Percentiles rank a stretch among this genome's conserved stretches.
Conservation (phyloP, 768 basidiomycete species). For the Leccinum rimulosum region DNA sequence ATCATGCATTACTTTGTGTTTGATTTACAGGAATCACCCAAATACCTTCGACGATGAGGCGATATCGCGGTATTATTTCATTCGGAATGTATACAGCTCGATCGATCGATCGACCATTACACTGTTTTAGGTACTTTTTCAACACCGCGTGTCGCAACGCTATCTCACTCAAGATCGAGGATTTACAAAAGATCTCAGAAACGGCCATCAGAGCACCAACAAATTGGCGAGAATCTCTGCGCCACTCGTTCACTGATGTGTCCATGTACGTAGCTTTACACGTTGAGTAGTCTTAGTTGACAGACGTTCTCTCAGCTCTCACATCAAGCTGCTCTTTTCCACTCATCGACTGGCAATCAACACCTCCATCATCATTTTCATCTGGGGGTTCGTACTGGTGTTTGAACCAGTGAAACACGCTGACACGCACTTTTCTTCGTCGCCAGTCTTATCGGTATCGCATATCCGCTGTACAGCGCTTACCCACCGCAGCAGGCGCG, state of each 20-base stretch:
- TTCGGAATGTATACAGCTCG: background rate
- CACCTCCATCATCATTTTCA: slow-evolving; percentile 45
- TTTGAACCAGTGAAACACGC: background rate
- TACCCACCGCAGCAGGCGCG: slow-evolving; percentile 39
- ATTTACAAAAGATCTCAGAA: slow-evolving; percentile 35
- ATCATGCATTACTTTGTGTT: slow-evolving; percentile 55
- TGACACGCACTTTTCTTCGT: background rate
- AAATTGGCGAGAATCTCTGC: slow-evolving; percentile 25
- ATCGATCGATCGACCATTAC: background rate
- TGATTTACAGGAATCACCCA: slow-evolving; percentile 59
- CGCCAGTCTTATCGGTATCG: slow-evolving; percentile 42
- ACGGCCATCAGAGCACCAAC: slow-evolving; percentile 6
- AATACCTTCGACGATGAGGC: slow-evolving; percentile 60
- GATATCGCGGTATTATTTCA: slow-evolving; percentile 34
- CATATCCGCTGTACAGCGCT: slow-evolving; percentile 51
- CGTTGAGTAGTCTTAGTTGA: background rate
- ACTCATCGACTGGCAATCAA: slow-evolving; percentile 43
- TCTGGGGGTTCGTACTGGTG: slow-evolving; percentile 44
- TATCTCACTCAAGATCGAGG: slow-evolving; percentile 45
- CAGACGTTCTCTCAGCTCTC: slow-evolving; percentile 34
- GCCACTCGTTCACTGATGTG: slow-evolving; percentile 36
- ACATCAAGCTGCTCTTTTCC: slow-evolving; percentile 49
- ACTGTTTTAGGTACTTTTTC: slow-evolving; percentile 36
- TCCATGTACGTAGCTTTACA: slow-evolving; percentile 35
- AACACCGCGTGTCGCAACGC: slow-evolving; percentile 48